A percentile compares a stretch with the other conserved stretches of the same genome.
These are phyloP conservation scores for Hypomontagnella submonticulosa DNA, from an alignment of 495 filamentous ascomycete species.

Conservation along the genomic window DNA sequence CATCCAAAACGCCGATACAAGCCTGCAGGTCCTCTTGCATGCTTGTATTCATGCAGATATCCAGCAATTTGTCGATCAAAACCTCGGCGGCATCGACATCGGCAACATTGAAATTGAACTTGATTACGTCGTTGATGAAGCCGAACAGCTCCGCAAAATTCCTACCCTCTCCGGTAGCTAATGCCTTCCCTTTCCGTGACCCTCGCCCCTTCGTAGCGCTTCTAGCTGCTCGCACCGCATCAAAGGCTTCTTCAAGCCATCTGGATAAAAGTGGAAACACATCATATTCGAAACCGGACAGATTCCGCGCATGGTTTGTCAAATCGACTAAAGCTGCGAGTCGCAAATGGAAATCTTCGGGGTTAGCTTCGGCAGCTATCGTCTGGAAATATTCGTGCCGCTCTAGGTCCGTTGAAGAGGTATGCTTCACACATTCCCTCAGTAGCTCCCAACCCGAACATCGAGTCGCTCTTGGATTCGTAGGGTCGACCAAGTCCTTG, in stretches of 20 bases:
- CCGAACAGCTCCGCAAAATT: conserved; percentile 75
- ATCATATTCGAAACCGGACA: conserved; percentile 72
- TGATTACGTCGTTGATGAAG: conserved; percentile 82
- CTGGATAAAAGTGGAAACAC: conserved; percentile 66
- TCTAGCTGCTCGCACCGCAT: conserved; percentile 62
- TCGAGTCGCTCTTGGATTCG: conserved; percentile 64
- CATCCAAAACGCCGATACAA: conserved; percentile 80
- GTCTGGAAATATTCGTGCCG: conserved; percentile 72
- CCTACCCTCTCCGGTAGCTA: conserved; percentile 70
- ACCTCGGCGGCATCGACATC: conserved; percentile 71
- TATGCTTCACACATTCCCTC: conserved; percentile 69
- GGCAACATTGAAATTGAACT: conserved; percentile 82
- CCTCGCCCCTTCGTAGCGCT: conserved; percentile 57
- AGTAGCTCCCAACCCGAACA: conserved; percentile 71
- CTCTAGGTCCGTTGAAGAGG: conserved; percentile 70
- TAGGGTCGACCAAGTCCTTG: conserved; percentile 70
- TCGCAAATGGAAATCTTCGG: conserved; percentile 71
- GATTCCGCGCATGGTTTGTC: conserved; percentile 69
- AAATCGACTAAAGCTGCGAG: conserved; percentile 70
- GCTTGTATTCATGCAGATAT: conserved; percentile 80
- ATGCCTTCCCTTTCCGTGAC: conserved; percentile 62
- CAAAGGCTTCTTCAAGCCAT: conserved; percentile 68
- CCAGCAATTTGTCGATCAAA: conserved; percentile 74
- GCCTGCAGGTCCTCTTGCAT: conserved; percentile 77
- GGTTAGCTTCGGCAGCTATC: conserved; percentile 60